Evolutionary conservation across 345 rosid species (phyloP).

Genomic region (Salix suchowensis): DNA sequence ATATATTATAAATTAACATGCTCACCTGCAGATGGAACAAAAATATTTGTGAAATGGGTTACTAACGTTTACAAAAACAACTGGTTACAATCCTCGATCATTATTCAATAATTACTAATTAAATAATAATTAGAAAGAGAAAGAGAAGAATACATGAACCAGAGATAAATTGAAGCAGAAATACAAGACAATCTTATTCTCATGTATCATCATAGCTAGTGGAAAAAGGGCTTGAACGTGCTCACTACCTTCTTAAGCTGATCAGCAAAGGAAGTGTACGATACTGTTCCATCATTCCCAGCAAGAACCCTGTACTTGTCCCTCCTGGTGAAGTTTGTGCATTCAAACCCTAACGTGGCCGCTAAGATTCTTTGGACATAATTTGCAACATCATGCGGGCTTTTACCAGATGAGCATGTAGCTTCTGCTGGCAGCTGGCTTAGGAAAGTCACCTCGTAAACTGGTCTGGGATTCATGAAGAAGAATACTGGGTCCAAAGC

Average conservation of each 20-base stretch:
- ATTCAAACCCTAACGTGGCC: slow-evolving; percentile 81
- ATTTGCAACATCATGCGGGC: slow-evolving; percentile 87
- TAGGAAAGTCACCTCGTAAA: slow-evolving; percentile 87
- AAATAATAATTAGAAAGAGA: slow-evolving; percentile 1
- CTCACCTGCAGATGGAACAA: background rate
- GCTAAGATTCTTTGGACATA: slow-evolving; percentile 85
- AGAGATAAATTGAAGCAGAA: background rate
- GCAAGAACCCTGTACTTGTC: slow-evolving; percentile 79
- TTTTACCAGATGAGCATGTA: slow-evolving; percentile 85
- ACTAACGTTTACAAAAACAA: background rate
- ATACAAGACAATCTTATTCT: background rate
- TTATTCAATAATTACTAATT: slow-evolving; percentile 3
- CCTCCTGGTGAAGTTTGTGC: slow-evolving; percentile 85
- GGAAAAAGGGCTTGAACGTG: slow-evolving; percentile 55
- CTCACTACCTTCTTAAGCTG: slow-evolving; percentile 53
- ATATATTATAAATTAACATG: background rate
- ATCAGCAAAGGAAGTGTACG: slow-evolving; percentile 46
- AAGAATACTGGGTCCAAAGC: slow-evolving; percentile 83
- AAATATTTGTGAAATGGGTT: background rate
- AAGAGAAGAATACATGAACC: background rate
- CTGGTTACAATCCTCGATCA: background rate
- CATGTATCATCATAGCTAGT: slow-evolving; percentile 1
- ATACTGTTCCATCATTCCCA: slow-evolving; percentile 79
- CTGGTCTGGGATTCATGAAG: slow-evolving; percentile 92
- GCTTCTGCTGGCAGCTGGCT: slow-evolving; percentile 74